Evolutionary conservation across 1,284 basidiomycete genomes (phyloP).

Genomic region (Cryptococcus sp.): DNA sequence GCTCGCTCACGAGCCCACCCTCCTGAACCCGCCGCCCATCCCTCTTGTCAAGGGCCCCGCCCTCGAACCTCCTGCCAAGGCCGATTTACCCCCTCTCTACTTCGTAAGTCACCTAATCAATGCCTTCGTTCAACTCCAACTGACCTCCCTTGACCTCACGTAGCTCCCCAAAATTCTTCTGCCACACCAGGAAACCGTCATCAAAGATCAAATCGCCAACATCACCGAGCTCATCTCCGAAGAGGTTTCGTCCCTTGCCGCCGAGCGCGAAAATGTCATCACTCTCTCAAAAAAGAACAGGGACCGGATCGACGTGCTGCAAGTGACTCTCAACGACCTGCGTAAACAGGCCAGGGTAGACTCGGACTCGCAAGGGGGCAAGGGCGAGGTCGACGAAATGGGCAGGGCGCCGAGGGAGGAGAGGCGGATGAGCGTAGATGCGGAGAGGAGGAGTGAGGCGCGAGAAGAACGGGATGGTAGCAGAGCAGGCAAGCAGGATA

Average conservation of each 20-base stretch:
- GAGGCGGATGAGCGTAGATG: not conserved
- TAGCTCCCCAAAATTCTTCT: conserved; percentile 45
- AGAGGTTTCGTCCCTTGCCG: conserved; percentile 28
- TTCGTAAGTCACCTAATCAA: conserved; percentile 31
- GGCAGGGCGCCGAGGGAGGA: conserved; percentile 18
- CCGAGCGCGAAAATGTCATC: conserved; percentile 29
- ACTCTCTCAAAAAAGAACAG: conserved; percentile 19
- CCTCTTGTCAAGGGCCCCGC: conserved; percentile 36
- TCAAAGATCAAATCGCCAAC: conserved; percentile 30
- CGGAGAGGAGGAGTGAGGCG: conserved; percentile 4
- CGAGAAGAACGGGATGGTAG: conserved; percentile 2
- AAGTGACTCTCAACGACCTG: conserved; percentile 25
- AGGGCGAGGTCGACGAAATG: conserved; percentile 17
- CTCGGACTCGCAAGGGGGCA: not conserved
- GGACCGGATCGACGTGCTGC: conserved; percentile 30
- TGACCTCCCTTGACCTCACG: not conserved
- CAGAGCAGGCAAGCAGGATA: not conserved
- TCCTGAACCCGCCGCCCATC: conserved; percentile 35
- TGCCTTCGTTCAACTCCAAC: not conserved
- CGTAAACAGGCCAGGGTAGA: conserved; percentile 16
- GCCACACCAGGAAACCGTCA: conserved; percentile 37
- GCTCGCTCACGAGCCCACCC: conserved; percentile 21
- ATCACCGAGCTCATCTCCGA: conserved; percentile 34
- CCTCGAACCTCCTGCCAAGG: conserved; percentile 20
- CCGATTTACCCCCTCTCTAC: conserved; percentile 37